These are phyloP conservation scores for Vanrija pseudolonga DNA, from an alignment of 1,284 basidiomycete genomes.

Conservation along the genomic window DNA sequence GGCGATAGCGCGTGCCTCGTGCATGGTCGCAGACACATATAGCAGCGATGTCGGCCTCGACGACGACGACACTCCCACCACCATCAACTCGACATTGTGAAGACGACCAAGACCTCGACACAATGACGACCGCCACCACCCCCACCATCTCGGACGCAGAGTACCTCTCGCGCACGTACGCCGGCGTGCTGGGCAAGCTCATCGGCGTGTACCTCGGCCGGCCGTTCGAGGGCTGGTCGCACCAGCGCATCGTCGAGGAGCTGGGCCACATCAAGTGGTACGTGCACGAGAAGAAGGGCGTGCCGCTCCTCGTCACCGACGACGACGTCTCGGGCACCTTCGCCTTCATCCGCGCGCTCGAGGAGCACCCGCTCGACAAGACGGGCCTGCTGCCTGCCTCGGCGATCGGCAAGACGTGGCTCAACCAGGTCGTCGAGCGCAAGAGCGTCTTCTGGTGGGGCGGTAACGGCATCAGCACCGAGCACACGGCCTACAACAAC, in stretches of 20 bases:
- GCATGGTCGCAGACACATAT: too few relatives aligned
- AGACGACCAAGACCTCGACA: too few relatives aligned
- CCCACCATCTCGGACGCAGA: not conserved
- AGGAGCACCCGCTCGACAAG: slow-evolving; percentile 3
- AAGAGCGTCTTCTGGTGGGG: slow-evolving; percentile 9
- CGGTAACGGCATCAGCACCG: slow-evolving; percentile 26
- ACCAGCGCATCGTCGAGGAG: slow-evolving; percentile 5
- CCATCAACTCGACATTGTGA: too few relatives aligned
- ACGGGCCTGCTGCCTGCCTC: not conserved
- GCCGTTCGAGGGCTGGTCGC: slow-evolving; percentile 4
- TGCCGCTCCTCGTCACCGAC: slow-evolving; percentile 3
- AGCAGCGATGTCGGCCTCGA: too few relatives aligned
- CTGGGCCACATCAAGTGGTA: slow-evolving; percentile 6
- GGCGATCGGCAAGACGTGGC: slow-evolving; percentile 7
- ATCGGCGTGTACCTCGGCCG: slow-evolving; percentile 9
- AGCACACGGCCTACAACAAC: slow-evolving; percentile 31
- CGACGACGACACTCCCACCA: too few relatives aligned
- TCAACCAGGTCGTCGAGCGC: slow-evolving; percentile 4
- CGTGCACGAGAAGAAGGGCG: not conserved
- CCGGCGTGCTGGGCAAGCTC: slow-evolving; percentile 8
- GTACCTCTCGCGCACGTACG: slow-evolving; percentile 4
- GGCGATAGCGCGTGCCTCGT: too few relatives aligned
- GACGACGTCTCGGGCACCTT: slow-evolving; percentile 7
- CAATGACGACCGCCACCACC: too few relatives aligned
- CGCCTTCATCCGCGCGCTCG: slow-evolving; percentile 1